Evolutionary conservation across 1,139 yeast species (phyloP).

Genomic region (Candida albicans): DNA sequence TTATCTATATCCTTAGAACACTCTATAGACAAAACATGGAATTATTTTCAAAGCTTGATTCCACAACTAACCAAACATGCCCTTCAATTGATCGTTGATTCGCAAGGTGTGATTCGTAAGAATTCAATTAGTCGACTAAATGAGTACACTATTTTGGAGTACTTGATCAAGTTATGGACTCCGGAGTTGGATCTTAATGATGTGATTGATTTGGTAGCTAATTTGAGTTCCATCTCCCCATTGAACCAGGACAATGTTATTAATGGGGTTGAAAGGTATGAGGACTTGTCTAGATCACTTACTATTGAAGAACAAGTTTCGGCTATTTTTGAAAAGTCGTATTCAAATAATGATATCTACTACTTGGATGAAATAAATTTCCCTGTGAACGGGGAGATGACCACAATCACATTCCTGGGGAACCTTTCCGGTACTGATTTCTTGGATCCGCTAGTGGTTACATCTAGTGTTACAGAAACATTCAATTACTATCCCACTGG

Average conservation of each 20-base stretch:
- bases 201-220: constrained; percentile 7
- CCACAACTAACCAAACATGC: constrained; percentile 8
- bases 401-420: constrained; percentile 13
- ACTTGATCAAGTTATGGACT: constrained; percentile 6
- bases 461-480: constrained; percentile 1
- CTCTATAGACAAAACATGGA: constrained; percentile 8
- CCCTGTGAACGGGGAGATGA: constrained; percentile 3
- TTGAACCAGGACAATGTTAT: constrained; percentile 3
- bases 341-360: constrained; percentile 10
- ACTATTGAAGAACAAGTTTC: constrained; percentile 2
- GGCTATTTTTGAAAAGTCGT: constrained; percentile 6
- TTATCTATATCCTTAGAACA: constrained; percentile 9
- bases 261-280: not conserved
- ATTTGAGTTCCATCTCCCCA: constrained; percentile 5
- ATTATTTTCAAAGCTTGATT: constrained; percentile 9
- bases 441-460: constrained; percentile 19
- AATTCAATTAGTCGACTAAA: constrained; percentile 1
- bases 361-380: constrained; percentile 13
- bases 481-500: constrained; percentile 15
- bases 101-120: constrained; percentile 6
- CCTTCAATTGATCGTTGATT: constrained; percentile 5
- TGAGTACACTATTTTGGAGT: constrained; percentile 8
- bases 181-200: constrained; percentile 6
- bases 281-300: not conserved
- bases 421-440: constrained; percentile 20